Conservation (phyloP, 768 basidiomycete genomes). For the Kwoniella bestiolae region DNA sequence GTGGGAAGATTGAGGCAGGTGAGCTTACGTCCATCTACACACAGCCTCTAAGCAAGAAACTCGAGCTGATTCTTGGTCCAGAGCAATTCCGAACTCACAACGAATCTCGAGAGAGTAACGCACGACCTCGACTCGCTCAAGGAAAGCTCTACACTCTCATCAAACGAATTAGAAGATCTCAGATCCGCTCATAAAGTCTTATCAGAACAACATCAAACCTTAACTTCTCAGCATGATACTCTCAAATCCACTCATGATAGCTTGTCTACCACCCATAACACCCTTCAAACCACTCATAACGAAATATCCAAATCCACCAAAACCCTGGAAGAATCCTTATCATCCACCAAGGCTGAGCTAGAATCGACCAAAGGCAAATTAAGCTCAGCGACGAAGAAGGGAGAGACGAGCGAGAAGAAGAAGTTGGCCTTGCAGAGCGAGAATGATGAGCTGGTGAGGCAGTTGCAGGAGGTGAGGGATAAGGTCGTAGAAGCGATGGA, state of each 20-base stretch:
- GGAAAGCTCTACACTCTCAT: constrained; percentile 5
- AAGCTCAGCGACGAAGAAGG: constrained; percentile 33
- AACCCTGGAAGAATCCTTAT: constrained; percentile 9
- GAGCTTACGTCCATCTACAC: too few species aligned
- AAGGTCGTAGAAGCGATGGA: constrained; percentile 51
- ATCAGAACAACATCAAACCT: constrained; percentile 3
- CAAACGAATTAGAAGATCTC: constrained; percentile 15
- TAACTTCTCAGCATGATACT: constrained; percentile 21
- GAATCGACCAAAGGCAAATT: constrained; percentile 19
- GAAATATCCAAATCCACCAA: constrained; percentile 4
- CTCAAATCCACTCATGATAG: constrained; percentile 24
- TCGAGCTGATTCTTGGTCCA: constrained; percentile 8
- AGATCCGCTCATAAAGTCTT: constrained; percentile 19
- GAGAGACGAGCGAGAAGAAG: constrained; percentile 47
- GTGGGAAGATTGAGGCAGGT: constrained; percentile 48
- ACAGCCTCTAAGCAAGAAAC: too few species aligned
- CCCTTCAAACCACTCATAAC: constrained; percentile 13
- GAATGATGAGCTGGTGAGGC: constrained; percentile 50
- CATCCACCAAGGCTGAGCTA: constrained; percentile 4
- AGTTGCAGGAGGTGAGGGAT: constrained; percentile 55
- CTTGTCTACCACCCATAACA: constrained; percentile 10
- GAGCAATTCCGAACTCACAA: constrained; percentile 31
- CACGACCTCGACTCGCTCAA: constrained; percentile 10
- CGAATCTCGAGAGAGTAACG: constrained; percentile 18
- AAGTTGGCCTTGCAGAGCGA: constrained; percentile 47